These are phyloP conservation scores for Ogataea polymorpha DNA, from an alignment of 805 yeast species.

Conservation along the genomic window DNA sequence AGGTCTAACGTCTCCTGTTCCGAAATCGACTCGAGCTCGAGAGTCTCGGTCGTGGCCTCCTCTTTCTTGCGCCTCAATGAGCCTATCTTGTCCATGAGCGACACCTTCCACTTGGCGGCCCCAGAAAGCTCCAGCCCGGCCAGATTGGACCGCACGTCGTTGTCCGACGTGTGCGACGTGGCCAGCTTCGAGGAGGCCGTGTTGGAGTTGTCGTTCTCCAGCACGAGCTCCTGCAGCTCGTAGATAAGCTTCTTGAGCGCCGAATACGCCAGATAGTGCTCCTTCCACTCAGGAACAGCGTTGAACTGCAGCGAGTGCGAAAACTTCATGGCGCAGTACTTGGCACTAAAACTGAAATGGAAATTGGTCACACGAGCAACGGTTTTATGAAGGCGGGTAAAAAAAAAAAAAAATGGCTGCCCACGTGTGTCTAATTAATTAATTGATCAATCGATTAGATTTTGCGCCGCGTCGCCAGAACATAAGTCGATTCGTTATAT, in stretches of 20 bases:
- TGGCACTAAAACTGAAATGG: conserved; percentile 2
- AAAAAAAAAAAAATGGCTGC: conserved; percentile 1
- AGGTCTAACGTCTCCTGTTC: conserved; percentile 8
- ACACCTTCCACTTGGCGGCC: conserved; percentile 12
- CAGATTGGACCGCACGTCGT: conserved; percentile 15
- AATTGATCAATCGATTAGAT: no score
- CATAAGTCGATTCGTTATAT: background rate
- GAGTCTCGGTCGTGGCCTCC: conserved; percentile 16
- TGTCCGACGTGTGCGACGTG: conserved; percentile 13
- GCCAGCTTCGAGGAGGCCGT: conserved; percentile 18
- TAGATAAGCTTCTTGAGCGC: conserved; percentile 56
- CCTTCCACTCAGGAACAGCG: conserved; percentile 55
- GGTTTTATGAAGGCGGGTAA: conserved; percentile 27
- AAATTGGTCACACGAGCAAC: conserved; percentile 9
- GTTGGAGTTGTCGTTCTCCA: conserved; percentile 17
- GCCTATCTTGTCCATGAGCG: conserved; percentile 18
- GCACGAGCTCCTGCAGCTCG: conserved; percentile 41
- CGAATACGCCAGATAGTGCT: conserved; percentile 42
- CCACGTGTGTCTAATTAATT: background rate
- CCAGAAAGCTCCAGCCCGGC: conserved; percentile 13
- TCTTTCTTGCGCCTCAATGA: conserved; percentile 10
- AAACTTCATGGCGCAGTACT: conserved; percentile 40
- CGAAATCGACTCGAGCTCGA: conserved; percentile 17
- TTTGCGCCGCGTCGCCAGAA: no score
- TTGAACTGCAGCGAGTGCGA: conserved; percentile 48